Conservation (phyloP, 2,329 filamentous ascomycete genomes). For the Diaporthe destruens region DNA sequence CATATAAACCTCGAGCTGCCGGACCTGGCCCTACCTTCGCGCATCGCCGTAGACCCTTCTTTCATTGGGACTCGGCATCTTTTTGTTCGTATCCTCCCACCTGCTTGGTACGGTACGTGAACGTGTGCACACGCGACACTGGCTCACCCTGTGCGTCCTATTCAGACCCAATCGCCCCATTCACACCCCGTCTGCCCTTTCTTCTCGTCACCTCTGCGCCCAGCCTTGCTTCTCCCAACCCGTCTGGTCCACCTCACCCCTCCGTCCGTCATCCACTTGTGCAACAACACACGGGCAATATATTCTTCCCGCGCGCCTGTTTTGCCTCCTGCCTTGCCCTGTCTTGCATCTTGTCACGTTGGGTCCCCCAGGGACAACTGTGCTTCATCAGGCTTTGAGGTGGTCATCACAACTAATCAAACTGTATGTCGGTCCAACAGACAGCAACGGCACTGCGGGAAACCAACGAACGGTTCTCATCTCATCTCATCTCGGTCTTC, state of each 20-base stretch:
- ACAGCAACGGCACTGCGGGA: conserved; percentile 14
- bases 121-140: neutral
- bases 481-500: conserved; percentile 20
- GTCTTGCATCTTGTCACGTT: conserved; percentile 5
- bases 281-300: neutral
- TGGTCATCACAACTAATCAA: conserved; percentile 27
- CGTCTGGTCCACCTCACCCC: neutral
- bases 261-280: neutral
- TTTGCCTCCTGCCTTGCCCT: neutral
- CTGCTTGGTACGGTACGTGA: conserved; percentile 12
- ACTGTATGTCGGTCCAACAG: conserved; percentile 23
- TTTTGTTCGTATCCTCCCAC: conserved; percentile 15
- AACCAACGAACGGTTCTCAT: neutral
- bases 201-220: neutral
- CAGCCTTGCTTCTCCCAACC: neutral
- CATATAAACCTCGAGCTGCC: conserved; percentile 32
- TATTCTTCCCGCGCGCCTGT: neutral
- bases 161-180: neutral
- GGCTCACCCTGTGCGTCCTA: too few relatives aligned
- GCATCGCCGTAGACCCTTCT: conserved; percentile 25
- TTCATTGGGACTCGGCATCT: conserved; percentile 28
- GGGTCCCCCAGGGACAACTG: neutral
- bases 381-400: conserved; percentile 19
- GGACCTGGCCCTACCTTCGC: conserved; percentile 12
- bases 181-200: neutral